These are phyloP conservation scores for Polychytrium aggregatum DNA, from an alignment of 192 early-diverging fungal genomes.

Conservation along the genomic window DNA sequence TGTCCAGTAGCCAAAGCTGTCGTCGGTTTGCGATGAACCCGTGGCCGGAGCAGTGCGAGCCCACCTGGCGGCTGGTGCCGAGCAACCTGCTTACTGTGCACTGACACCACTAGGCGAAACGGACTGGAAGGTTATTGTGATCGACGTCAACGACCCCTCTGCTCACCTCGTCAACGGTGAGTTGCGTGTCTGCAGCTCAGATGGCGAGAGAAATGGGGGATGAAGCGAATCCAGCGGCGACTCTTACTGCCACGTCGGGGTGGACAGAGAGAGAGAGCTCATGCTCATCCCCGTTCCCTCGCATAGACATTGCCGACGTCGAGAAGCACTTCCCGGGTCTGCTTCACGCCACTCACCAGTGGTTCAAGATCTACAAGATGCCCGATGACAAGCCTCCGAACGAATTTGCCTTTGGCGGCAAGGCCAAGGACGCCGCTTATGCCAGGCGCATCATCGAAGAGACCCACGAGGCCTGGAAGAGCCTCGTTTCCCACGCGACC, in stretches of 20 bases:
- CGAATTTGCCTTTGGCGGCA: constrained; percentile 91
- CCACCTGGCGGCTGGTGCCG: too few relatives aligned
- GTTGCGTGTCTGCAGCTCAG: neutral
- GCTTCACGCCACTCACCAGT: constrained; percentile 92
- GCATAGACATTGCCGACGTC: constrained; percentile 89
- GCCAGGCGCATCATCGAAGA: constrained; percentile 83
- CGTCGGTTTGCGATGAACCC: too few relatives aligned
- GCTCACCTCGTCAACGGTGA: constrained; percentile 87
- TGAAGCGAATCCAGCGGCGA: too few relatives aligned
- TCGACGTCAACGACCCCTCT: constrained; percentile 95
- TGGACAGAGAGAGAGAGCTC: too few relatives aligned
- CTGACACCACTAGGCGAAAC: constrained; percentile 68
- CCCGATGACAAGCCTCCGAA: constrained; percentile 99
- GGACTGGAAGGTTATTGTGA: constrained; percentile 99
- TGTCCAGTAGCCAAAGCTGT: neutral
- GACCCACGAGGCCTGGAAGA: constrained; percentile 88
- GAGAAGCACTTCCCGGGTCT: constrained; percentile 94
- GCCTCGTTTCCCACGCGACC: constrained; percentile 55
- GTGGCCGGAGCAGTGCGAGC: too few relatives aligned
- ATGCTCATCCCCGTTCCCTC: too few relatives aligned
- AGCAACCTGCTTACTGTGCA: too few relatives aligned
- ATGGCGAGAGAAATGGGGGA: constrained; percentile 5
- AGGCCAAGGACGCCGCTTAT: constrained; percentile 66
- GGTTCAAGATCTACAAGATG: constrained; percentile 99
- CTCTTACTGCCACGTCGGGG: too few relatives aligned